Evolutionary conservation across 2,329 filamentous ascomycete genomes (phyloP).

Genomic region (Trichoderma lentiforme): DNA sequence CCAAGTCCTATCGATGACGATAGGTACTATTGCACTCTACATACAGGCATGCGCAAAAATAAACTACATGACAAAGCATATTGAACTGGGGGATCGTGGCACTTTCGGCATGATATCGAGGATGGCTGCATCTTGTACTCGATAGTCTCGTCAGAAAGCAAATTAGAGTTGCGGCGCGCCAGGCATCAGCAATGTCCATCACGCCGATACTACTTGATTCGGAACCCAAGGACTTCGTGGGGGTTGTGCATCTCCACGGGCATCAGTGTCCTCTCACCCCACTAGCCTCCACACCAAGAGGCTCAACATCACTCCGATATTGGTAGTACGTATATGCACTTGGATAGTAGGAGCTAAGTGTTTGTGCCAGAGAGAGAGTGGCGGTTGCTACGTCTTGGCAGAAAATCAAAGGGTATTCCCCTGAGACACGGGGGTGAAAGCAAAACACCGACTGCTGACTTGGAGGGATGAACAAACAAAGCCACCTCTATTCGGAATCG

Average conservation of each 20-base stretch:
- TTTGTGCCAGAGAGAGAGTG: not conserved
- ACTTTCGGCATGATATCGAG: not conserved
- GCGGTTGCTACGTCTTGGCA: not conserved
- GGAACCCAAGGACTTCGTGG: not conserved
- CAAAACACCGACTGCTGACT: not conserved
- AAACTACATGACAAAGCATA: not conserved
- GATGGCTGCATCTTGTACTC: not conserved
- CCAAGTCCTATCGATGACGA: not conserved
- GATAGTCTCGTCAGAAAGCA: not conserved
- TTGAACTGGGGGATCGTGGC: not conserved
- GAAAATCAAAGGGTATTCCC: not conserved
- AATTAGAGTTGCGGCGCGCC: not conserved
- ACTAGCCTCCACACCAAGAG: not conserved
- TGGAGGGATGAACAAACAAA: not conserved
- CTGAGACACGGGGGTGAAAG: not conserved
- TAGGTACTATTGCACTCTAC: not conserved
- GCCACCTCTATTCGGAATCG: not conserved
- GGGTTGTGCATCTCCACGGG: not conserved
- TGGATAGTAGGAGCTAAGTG: not conserved
- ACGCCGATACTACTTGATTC: not conserved
- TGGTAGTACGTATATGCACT: not conserved
- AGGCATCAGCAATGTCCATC: not conserved
- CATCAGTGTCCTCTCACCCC: accelerated
- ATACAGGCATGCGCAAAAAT: not conserved
- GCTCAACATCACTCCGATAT: not conserved